A percentile compares a stretch with the other conserved stretches of the same genome.
Conservation (phyloP, 345 rosid species). For the Erucastrum elatum region DNA sequence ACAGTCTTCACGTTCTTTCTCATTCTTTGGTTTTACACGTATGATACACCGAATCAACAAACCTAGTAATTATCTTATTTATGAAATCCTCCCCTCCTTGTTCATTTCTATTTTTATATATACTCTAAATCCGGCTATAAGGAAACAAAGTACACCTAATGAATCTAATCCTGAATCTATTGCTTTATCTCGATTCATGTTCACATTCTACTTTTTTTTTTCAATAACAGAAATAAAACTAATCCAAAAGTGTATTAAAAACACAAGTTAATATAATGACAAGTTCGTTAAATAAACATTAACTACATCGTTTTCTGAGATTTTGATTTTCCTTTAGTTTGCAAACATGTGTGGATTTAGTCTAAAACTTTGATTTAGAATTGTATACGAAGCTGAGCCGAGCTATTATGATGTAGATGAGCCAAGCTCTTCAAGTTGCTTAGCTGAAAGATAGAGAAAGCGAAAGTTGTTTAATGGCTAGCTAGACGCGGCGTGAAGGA, state of each 20-base stretch:
- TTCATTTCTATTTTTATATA: background rate
- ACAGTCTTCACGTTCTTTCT: constrained; percentile 31
- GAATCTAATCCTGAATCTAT: background rate
- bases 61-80: constrained; percentile 7
- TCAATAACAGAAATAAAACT: too few relatives aligned
- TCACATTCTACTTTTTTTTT: too few relatives aligned
- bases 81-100: background rate
- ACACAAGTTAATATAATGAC: too few relatives aligned
- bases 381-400: constrained; percentile 2
- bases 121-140: background rate
- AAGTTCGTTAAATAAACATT: background rate
- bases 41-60: constrained; percentile 7
- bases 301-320: background rate
- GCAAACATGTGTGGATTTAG: constrained; percentile 8
- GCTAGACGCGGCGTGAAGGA: constrained; percentile 46
- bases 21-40: background rate
- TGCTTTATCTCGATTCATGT: background rate
- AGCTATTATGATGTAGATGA: background rate
- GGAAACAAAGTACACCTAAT: background rate
- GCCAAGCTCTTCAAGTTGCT: background rate
- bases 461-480: constrained; percentile 23
- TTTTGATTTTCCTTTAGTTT: background rate
- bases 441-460: constrained; percentile 32
- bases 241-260: too few relatives aligned
- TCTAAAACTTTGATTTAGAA: background rate